These are phyloP conservation scores for Liriodendron chinense DNA, from an alignment of 164 flowering plant genomes.

Conservation along the genomic window DNA sequence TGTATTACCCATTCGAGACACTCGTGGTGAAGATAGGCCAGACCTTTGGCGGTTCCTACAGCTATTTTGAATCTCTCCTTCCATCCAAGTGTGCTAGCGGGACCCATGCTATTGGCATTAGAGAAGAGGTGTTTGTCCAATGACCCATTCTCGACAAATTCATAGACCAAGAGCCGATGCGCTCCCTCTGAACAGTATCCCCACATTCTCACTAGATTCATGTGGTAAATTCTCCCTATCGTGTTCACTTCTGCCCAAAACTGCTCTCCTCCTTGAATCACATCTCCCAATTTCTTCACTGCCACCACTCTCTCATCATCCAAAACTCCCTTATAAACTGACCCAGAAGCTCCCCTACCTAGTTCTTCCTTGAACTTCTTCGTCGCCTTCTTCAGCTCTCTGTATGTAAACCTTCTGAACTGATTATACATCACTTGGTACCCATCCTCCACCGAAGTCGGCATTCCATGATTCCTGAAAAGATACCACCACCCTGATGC, in stretches of 20 bases:
- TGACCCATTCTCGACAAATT: constrained; percentile 33
- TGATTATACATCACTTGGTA: constrained; percentile 10
- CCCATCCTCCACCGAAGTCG: constrained; percentile 4
- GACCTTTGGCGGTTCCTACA: constrained; percentile 21
- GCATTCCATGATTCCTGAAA: no score
- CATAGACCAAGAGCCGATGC: constrained; percentile 31
- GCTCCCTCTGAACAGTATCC: constrained; percentile 30
- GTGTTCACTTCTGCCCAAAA: constrained; percentile 25
- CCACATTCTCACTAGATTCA: constrained; percentile 29
- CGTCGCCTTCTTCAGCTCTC: constrained; percentile 18
- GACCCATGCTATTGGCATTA: constrained; percentile 11
- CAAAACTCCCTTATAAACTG: constrained; percentile 17
- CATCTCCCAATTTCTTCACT: constrained; percentile 18
- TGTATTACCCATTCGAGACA: constrained; percentile 28
- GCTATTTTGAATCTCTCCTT: constrained; percentile 16
- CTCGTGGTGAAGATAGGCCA: constrained; percentile 24
- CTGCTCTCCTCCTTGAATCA: constrained; percentile 16
- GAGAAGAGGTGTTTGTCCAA: constrained; percentile 23
- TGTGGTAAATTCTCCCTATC: constrained; percentile 21
- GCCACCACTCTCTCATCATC: constrained; percentile 16
- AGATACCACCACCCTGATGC: no score
- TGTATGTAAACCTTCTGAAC: constrained; percentile 19
- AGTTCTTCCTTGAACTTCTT: constrained; percentile 16
- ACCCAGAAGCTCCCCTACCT: constrained; percentile 21
- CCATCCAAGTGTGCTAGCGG: constrained; percentile 6